These are phyloP conservation scores for Vitis vinifera DNA, from an alignment of 164 flowering plant species.

Conservation along the genomic window DNA sequence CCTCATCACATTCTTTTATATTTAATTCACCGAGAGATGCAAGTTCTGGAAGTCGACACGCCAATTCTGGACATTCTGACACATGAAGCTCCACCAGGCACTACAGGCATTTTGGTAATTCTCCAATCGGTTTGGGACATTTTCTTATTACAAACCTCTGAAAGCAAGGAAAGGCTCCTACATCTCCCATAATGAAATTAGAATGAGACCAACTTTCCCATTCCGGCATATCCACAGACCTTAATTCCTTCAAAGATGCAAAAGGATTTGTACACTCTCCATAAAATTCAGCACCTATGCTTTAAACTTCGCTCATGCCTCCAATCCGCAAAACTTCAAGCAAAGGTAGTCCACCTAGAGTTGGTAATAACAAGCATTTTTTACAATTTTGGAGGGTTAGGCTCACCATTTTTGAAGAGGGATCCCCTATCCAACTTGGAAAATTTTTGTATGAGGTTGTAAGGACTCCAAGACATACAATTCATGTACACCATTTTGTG, in stretches of 20 bases:
- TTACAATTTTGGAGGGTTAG: not conserved
- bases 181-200: not conserved
- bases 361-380: constrained; percentile 9
- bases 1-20: too few species aligned
- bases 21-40: too few species aligned
- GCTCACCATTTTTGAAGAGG: not conserved
- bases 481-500: not conserved
- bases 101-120: too few species aligned
- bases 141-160: not conserved
- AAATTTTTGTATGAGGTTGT: constrained; percentile 10
- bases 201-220: constrained; percentile 18
- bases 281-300: constrained; percentile 11
- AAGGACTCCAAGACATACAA: constrained; percentile 3
- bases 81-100: too few species aligned
- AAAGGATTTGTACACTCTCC: constrained; percentile 2
- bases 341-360: constrained; percentile 14
- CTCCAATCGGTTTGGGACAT: constrained; percentile 5
- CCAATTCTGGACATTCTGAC: too few species aligned
- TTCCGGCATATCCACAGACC: constrained; percentile 2
- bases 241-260: constrained; percentile 1
- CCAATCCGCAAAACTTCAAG: constrained; percentile 7
- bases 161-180: constrained; percentile 7
- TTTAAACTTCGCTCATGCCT: not conserved
- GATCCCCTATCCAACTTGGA: constrained; percentile 19
- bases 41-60: too few species aligned